phyloP scores from a whole-genome alignment of 2,329 filamentous ascomycete genomes.

The Fusarium sp. region DNA sequence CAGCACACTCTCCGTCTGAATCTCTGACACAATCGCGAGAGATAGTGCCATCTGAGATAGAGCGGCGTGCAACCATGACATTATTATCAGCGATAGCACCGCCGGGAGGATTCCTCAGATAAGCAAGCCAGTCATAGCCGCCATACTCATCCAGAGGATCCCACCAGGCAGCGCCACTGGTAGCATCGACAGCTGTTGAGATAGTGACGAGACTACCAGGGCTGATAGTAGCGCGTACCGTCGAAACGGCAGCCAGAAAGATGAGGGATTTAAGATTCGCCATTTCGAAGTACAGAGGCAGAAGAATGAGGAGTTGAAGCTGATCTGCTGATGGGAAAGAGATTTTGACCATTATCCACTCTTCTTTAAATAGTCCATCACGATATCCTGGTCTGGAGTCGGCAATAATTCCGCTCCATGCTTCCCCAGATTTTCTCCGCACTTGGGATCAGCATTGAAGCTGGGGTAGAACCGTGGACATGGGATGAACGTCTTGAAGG shows the following conservation, averaged over 20 bases:
- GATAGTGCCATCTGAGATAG: conserved; percentile 26
- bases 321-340: background rate
- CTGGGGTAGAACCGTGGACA: background rate
- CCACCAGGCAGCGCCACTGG: conserved; percentile 41
- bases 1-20: conserved; percentile 24
- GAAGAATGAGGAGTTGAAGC: background rate
- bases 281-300: background rate
- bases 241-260: background rate
- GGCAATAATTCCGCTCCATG: background rate
- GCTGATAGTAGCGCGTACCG: background rate
- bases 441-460: background rate
- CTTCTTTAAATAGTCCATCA: background rate
- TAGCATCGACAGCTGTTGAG: conserved; percentile 30
- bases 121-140: conserved; percentile 36
- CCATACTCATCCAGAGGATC: conserved; percentile 38
- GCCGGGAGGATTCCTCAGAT: conserved; percentile 35
- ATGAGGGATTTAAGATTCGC: background rate
- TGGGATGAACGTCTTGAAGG: background rate
- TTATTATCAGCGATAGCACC: conserved; percentile 38
- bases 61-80: conserved; percentile 39
- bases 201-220: background rate
- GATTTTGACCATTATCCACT: background rate
- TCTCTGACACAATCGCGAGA: conserved; percentile 37
- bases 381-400: background rate
- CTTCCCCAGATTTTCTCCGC: conserved; percentile 8